Percentiles rank a stretch among this genome's conserved stretches.
phyloP scores from a whole-genome alignment of 2,329 filamentous ascomycete species.

The Didymellaceae sp. region DNA sequence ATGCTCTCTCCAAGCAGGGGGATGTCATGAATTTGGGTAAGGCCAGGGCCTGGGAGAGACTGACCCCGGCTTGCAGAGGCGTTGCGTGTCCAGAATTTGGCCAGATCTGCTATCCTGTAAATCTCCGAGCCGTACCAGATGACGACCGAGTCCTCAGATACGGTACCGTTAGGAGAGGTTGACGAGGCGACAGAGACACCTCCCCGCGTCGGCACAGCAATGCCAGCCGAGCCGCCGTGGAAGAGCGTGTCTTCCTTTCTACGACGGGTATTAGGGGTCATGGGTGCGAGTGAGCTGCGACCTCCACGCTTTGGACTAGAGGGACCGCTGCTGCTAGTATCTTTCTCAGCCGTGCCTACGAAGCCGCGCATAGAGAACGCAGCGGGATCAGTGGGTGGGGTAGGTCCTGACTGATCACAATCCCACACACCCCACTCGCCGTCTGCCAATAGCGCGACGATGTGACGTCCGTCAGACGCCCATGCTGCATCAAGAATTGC shows the following conservation, averaged over 20 bases:
- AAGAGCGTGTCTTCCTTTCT: slow-evolving; percentile 55
- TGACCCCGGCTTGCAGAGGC: slow-evolving; percentile 40
- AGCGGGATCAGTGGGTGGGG: slow-evolving; percentile 35
- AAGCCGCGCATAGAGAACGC: slow-evolving; percentile 48
- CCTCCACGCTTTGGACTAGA: slow-evolving; percentile 45
- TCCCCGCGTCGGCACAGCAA: slow-evolving; percentile 45
- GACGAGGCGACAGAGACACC: slow-evolving; percentile 52
- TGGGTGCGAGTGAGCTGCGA: slow-evolving; percentile 52
- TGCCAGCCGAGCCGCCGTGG: slow-evolving; percentile 45
- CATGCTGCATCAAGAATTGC: slow-evolving; percentile 57
- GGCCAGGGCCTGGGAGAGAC: slow-evolving; percentile 51
- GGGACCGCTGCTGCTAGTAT: slow-evolving; percentile 24
- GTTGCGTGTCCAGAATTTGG: slow-evolving; percentile 54
- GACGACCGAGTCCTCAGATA: slow-evolving; percentile 53
- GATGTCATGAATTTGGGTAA: slow-evolving; percentile 51
- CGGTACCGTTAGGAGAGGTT: slow-evolving; percentile 37
- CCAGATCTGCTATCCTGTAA: slow-evolving; percentile 54
- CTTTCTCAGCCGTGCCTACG: slow-evolving; percentile 38
- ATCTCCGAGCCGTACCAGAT: slow-evolving; percentile 56
- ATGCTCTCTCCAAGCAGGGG: slow-evolving; percentile 52
- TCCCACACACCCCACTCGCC: slow-evolving; percentile 63
- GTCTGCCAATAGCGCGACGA: slow-evolving; percentile 57
- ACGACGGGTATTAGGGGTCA: slow-evolving; percentile 59
- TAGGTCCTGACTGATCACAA: slow-evolving; percentile 46
- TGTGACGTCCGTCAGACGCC: slow-evolving; percentile 54